A percentile compares a stretch with the other conserved stretches of the same genome.
These are phyloP conservation scores for Bipolaris oryzae DNA, from an alignment of 2,329 filamentous ascomycete species.

Conservation along the genomic window DNA sequence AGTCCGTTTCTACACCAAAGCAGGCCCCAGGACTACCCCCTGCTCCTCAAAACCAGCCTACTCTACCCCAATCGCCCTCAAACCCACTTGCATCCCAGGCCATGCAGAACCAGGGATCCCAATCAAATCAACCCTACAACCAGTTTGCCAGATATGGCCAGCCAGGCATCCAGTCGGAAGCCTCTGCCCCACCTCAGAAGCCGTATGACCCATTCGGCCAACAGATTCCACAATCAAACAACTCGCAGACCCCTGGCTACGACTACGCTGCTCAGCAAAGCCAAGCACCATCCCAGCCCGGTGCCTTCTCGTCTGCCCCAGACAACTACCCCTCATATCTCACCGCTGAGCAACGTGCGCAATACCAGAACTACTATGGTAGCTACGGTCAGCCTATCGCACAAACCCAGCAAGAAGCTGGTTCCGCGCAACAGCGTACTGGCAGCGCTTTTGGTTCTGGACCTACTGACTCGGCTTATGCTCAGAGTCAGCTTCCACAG, in stretches of 20 bases:
- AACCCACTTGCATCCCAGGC: slow-evolving; percentile 60
- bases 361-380: slow-evolving; percentile 72
- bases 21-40: slow-evolving; percentile 67
- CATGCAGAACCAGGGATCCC: slow-evolving; percentile 57
- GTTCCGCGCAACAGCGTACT: slow-evolving; percentile 73
- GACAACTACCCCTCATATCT: slow-evolving; percentile 87
- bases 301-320: slow-evolving; percentile 73
- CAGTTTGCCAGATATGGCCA: slow-evolving; percentile 75
- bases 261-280: slow-evolving; percentile 58
- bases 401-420: slow-evolving; percentile 71
- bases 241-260: slow-evolving; percentile 48
- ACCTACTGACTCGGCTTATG: slow-evolving; percentile 64
- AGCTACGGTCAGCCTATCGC: slow-evolving; percentile 58
- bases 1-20: slow-evolving; percentile 59
- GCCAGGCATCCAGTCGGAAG: slow-evolving; percentile 63
- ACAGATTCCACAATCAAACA: slow-evolving; percentile 60
- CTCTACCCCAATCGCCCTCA: slow-evolving; percentile 51
- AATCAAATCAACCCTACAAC: slow-evolving; percentile 58
- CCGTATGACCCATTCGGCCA: slow-evolving; percentile 86
- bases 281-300: slow-evolving; percentile 66
- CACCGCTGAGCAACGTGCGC: slow-evolving; percentile 73
- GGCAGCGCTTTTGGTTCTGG: slow-evolving; percentile 75
- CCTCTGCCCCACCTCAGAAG: slow-evolving; percentile 71
- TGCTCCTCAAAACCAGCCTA: slow-evolving; percentile 60
- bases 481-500: slow-evolving; percentile 67